Percentiles rank a stretch among this genome's conserved stretches.
These are phyloP conservation scores for Alternaria burnsii DNA, from an alignment of 2,329 filamentous ascomycete species.

Conservation along the genomic window DNA sequence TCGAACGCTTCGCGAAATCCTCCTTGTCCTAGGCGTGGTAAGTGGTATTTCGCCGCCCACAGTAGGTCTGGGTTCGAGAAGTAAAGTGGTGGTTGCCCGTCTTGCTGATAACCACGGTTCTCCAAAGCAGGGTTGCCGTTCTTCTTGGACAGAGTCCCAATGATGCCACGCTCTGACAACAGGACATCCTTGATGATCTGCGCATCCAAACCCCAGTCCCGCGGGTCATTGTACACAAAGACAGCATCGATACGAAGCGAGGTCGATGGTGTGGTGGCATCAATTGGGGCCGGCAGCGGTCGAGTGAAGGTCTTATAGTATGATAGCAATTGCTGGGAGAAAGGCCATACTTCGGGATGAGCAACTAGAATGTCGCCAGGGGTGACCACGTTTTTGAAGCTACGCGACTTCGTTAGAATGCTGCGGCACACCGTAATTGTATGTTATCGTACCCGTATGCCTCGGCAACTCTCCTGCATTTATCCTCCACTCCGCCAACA, in stretches of 20 bases:
- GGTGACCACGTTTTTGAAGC: conserved; percentile 75
- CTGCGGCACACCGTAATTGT: neutral
- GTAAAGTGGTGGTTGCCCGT: conserved; percentile 81
- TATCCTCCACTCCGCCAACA: conserved; percentile 58
- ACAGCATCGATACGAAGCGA: conserved; percentile 85
- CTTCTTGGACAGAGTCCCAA: conserved; percentile 79
- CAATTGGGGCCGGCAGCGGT: conserved; percentile 64
- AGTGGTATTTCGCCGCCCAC: conserved; percentile 86
- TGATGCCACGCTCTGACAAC: conserved; percentile 76
- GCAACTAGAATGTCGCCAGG: conserved; percentile 82
- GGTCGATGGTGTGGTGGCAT: conserved; percentile 56
- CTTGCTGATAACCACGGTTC: conserved; percentile 81
- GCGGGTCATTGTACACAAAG: conserved; percentile 93
- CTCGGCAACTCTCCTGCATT: conserved; percentile 77
- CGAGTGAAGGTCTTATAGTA: conserved; percentile 68
- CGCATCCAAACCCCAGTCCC: conserved; percentile 92
- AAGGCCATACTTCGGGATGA: conserved; percentile 82
- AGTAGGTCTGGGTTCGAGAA: conserved; percentile 91
- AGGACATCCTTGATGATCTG: conserved; percentile 86
- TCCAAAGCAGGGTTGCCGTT: conserved; percentile 72
- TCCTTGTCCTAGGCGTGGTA: conserved; percentile 89
- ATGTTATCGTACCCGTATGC: conserved; percentile 49
- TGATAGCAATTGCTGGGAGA: conserved; percentile 71
- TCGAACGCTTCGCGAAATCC: conserved; percentile 84
- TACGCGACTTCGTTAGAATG: conserved; percentile 12